phyloP scores from a whole-genome alignment of 1,284 basidiomycete species.

The Puccinia novopanici region DNA sequence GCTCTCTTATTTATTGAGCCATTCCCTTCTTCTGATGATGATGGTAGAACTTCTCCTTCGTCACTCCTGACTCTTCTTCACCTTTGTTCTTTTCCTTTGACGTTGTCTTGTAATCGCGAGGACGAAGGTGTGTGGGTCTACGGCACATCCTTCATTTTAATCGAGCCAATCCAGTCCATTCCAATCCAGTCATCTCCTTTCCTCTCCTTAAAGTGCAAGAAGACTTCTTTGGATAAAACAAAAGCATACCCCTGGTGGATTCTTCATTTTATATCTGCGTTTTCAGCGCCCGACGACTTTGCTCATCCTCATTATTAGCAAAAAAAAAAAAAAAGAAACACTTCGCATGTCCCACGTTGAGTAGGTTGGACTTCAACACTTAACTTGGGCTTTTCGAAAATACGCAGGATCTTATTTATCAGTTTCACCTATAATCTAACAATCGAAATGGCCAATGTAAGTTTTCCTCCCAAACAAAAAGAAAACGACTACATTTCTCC shows the following conservation, averaged over 20 bases:
- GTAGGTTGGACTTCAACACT: neutral
- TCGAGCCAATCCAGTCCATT: neutral
- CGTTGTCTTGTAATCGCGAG: conserved; percentile 9
- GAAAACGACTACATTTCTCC: too few relatives aligned
- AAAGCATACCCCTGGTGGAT: conserved; percentile 18
- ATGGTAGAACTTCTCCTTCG: too few relatives aligned
- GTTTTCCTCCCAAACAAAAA: neutral
- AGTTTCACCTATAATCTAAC: neutral
- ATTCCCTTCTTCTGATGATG: too few relatives aligned
- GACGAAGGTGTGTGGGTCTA: neutral
- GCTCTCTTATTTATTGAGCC: too few relatives aligned
- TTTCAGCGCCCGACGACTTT: neutral
- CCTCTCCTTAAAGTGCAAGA: too few relatives aligned
- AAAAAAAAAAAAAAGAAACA: neutral
- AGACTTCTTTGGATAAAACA: conserved; percentile 15
- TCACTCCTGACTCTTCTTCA: neutral
- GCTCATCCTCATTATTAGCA: too few relatives aligned
- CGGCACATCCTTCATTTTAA: neutral
- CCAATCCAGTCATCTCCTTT: too few relatives aligned
- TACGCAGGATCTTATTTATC: neutral
- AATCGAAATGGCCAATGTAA: conserved; percentile 1
- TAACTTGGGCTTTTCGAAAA: neutral
- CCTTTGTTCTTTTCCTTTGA: neutral
- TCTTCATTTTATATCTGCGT: conserved; percentile 9
- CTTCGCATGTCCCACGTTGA: neutral